Conservation (phyloP, 2,329 filamentous ascomycete species). For the Penicillium oxalicum region DNA sequence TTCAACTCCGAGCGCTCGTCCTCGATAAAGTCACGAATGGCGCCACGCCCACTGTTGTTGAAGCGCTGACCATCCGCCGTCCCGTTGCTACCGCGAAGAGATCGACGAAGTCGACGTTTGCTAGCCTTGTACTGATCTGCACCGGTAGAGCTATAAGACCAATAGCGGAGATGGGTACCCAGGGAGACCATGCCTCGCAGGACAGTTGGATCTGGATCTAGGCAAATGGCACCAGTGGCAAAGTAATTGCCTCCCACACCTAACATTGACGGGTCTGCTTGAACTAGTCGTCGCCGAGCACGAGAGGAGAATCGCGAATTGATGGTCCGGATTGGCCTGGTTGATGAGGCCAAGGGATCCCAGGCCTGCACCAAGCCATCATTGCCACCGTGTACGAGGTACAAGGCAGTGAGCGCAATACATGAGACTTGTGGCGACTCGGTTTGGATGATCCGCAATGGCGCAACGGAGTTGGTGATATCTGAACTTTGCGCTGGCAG, state of each 20-base stretch:
- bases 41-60: slow-evolving; percentile 58
- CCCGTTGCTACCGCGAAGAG: slow-evolving; percentile 58
- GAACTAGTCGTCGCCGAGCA: slow-evolving; percentile 67
- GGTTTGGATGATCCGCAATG: slow-evolving; percentile 78
- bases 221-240: slow-evolving; percentile 72
- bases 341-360: slow-evolving; percentile 83
- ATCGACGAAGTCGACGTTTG: slow-evolving; percentile 71
- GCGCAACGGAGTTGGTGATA: slow-evolving; percentile 56
- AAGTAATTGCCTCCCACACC: slow-evolving; percentile 69
- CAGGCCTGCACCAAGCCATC: slow-evolving; percentile 94
- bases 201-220: slow-evolving; percentile 81
- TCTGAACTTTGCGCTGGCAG: slow-evolving; percentile 50
- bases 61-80: slow-evolving; percentile 50
- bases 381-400: slow-evolving; percentile 86
- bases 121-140: slow-evolving; percentile 67
- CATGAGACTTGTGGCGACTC: slow-evolving; percentile 84
- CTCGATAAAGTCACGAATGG: slow-evolving; percentile 74
- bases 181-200: slow-evolving; percentile 82
- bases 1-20: slow-evolving; percentile 79
- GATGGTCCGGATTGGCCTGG: slow-evolving; percentile 74
- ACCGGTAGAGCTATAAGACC: slow-evolving; percentile 81
- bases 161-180: slow-evolving; percentile 82
- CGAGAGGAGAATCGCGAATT: slow-evolving; percentile 78
- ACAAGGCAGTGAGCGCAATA: slow-evolving; percentile 75
- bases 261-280: slow-evolving; percentile 61